Evolutionary conservation across 805 yeast genomes (phyloP), one percentile per base, ranked within the genome.

Genomic region (Lipomyces oligophaga): DNA sequence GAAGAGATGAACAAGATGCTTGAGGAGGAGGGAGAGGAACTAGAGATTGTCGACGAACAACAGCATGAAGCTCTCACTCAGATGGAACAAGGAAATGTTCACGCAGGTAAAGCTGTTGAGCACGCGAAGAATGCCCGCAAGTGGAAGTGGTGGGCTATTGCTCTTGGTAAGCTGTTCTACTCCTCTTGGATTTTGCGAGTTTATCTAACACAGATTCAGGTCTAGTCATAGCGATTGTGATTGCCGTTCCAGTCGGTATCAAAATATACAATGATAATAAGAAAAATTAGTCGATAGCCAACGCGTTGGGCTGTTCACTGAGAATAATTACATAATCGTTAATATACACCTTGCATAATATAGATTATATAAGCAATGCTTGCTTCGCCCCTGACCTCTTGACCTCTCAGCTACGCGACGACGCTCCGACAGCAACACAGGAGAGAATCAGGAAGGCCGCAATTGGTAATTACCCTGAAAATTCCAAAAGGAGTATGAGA

Each of bases 1-100:
- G 84, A 83, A 61, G 97, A 93, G 65, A 85, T 90, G 89, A 96
- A 89, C 70, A 85, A 85, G 63, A 74, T 90, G 69, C 96, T 90
- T 36, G 86, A 89, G 58, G 95, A 88, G 70, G 97, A 90, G 72
- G 96, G 89, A 67, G 87, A 79, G 59, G 80, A 83, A 49, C 80
- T 90, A 58, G 85, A 83, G 63, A 83, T 79, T 62, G 79, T 86
- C 55, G 87, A 87, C 63, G 79, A 85, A 59, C 82, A 85, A 60
- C 85, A 88, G 53, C 78, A 71, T 45, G 75, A 72, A 44, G 97
- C 96, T 18, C 95, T 86, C 68, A 80, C 78, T 51, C 93, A 93
- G 65, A 80, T 90, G 59, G 96, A 88, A 70, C 80, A 80, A 63
- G 98, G 97, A 65, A 85, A 86, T 30, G 95, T 88, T 18, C 95